Conservation (phyloP, 441 rosid genomes). For the Breynia disticha region DNA sequence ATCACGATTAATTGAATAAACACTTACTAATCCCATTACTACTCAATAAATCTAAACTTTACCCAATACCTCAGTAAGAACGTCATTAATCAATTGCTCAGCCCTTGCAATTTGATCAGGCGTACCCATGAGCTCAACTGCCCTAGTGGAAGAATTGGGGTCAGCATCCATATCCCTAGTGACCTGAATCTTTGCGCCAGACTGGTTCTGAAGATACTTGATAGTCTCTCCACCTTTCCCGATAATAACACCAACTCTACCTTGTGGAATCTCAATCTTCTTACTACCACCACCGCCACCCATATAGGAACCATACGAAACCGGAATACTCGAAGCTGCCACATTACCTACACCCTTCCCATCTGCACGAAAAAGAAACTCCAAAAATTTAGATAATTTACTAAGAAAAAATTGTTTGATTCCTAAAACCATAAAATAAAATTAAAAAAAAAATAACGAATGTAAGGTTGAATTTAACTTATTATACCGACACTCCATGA, state of each 20-base stretch:
- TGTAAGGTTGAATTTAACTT: no score
- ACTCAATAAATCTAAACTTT: neutral
- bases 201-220: conserved; percentile 78
- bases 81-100: conserved; percentile 78
- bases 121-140: conserved; percentile 75
- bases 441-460: no score
- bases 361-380: conserved; percentile 21
- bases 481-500: no score
- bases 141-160: conserved; percentile 51
- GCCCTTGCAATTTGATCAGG: conserved; percentile 82
- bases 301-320: conserved; percentile 60
- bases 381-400: neutral
- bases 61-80: conserved; percentile 64
- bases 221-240: conserved; percentile 97
- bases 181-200: conserved; percentile 98
- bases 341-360: conserved; percentile 31
- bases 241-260: conserved; percentile 93
- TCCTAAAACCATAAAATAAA: neutral
- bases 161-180: conserved; percentile 93
- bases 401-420: neutral
- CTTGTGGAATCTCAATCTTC: conserved; percentile 85
- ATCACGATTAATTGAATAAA: no score
- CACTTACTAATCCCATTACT: neutral
- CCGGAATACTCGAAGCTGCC: conserved; percentile 47
- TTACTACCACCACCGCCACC: conserved; percentile 54